A percentile compares a stretch with the other conserved stretches of the same genome.
Evolutionary conservation across 2,329 filamentous ascomycete species (phyloP).

Genomic region (Colletotrichum tabaci): DNA sequence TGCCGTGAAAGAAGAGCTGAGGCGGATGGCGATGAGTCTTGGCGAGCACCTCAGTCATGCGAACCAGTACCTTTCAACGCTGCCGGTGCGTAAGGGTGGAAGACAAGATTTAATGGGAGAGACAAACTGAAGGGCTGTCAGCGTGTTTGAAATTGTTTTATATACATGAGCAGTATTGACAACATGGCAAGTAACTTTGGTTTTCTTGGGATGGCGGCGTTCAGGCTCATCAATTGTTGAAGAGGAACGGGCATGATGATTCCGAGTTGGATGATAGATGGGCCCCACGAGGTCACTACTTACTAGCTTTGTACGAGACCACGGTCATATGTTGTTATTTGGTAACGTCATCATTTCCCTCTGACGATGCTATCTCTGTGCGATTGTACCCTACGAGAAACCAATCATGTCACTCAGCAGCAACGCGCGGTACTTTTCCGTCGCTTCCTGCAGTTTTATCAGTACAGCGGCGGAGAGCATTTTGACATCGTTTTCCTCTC

Average conservation of each 20-base stretch:
- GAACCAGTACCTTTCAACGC: slow-evolving; percentile 59
- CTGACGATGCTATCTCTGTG: background rate
- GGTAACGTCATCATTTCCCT: slow-evolving; percentile 18
- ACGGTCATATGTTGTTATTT: background rate
- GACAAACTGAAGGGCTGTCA: background rate
- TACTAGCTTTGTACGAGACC: background rate
- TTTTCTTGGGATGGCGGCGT: slow-evolving; percentile 11
- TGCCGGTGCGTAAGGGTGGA: slow-evolving; percentile 56
- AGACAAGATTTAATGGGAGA: slow-evolving; percentile 40
- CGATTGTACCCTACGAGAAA: slow-evolving; percentile 15
- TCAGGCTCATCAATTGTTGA: background rate
- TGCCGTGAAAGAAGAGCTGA: slow-evolving; percentile 67
- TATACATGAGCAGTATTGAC: background rate
- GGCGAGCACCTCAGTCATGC: slow-evolving; percentile 64
- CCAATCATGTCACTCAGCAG: slow-evolving; percentile 79
- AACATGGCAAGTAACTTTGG: background rate
- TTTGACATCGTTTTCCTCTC: slow-evolving; percentile 85
- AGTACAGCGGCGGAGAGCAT: slow-evolving; percentile 83
- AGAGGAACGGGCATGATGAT: background rate
- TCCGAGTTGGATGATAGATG: slow-evolving; percentile 12
- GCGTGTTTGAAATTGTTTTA: background rate
- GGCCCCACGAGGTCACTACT: background rate
- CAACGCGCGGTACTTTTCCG: slow-evolving; percentile 84
- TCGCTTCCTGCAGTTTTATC: slow-evolving; percentile 83
- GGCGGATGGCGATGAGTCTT: slow-evolving; percentile 65